A percentile compares a stretch with the other conserved stretches of the same genome.
Conservation (phyloP, 495 filamentous ascomycete genomes). For the Penicillium mononematosum region DNA sequence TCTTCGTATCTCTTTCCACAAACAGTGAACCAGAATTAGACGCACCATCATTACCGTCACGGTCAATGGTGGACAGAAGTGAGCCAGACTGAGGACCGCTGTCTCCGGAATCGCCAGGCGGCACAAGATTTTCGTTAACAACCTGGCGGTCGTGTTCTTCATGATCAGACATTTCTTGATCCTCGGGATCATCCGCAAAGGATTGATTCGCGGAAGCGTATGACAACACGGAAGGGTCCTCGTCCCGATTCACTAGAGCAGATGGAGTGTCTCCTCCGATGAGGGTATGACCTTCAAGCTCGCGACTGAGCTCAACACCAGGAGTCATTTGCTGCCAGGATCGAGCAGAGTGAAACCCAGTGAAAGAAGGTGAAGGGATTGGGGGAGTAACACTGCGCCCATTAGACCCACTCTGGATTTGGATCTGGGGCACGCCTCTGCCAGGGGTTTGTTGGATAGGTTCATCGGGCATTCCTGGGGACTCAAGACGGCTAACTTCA, state of each 20-base stretch:
- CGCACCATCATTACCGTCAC: not conserved
- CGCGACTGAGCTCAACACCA: slow-evolving; percentile 13
- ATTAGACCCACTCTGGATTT: slow-evolving; percentile 13
- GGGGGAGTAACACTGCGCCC: slow-evolving; percentile 18
- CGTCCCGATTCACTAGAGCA: slow-evolving; percentile 13
- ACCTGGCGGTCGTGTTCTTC: slow-evolving; percentile 23
- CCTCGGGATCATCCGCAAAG: slow-evolving; percentile 1
- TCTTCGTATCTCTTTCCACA: not conserved
- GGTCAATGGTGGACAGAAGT: slow-evolving; percentile 16
- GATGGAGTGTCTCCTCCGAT: slow-evolving; percentile 25
- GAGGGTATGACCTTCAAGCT: slow-evolving; percentile 28
- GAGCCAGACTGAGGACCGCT: slow-evolving; percentile 18
- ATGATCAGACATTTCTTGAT: not conserved
- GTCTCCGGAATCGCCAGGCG: not conserved
- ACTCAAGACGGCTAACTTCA: slow-evolving; percentile 13
- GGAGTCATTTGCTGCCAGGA: slow-evolving; percentile 22
- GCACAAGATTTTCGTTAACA: slow-evolving; percentile 15
- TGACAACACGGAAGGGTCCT: slow-evolving; percentile 20
- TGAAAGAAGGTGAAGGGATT: slow-evolving; percentile 28
- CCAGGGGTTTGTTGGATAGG: slow-evolving; percentile 17
- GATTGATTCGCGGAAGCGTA: slow-evolving; percentile 27
- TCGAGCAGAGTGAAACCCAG: slow-evolving; percentile 27
- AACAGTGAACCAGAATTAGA: not conserved
- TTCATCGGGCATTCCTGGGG: slow-evolving; percentile 16
- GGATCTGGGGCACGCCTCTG: slow-evolving; percentile 5